Conservation (phyloP, 139 green algal genomes). For the Monoraphidium neglectum region DNA sequence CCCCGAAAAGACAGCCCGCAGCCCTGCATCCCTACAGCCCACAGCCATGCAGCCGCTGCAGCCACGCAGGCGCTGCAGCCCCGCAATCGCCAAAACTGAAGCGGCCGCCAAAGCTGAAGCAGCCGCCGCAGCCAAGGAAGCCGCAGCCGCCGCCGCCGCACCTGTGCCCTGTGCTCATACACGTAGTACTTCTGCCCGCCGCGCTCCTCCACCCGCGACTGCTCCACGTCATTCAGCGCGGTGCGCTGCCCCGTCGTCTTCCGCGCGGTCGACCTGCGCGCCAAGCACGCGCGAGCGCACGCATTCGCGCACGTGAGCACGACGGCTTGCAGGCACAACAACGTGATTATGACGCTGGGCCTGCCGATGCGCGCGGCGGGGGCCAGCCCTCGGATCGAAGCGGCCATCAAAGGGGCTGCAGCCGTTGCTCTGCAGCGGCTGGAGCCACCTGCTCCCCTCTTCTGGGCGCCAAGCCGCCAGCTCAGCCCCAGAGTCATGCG, state of each 20-base stretch:
- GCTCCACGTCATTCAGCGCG: slow-evolving; percentile 75
- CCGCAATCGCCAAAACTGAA: not conserved
- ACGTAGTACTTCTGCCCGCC: slow-evolving; percentile 63
- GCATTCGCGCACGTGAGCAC: not conserved
- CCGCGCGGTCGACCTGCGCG: slow-evolving; percentile 72
- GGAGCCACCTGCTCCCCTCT: too few species aligned
- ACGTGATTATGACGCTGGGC: too few species aligned
- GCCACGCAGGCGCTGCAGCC: not conserved
- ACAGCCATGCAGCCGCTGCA: not conserved
- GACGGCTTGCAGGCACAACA: not conserved
- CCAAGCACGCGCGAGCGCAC: slow-evolving; percentile 4
- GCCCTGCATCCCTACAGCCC: too few species aligned
- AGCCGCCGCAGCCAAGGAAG: not conserved
- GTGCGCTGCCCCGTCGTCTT: slow-evolving; percentile 77
- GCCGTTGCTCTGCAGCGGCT: too few species aligned
- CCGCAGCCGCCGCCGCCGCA: not conserved
- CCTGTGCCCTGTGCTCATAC: slow-evolving; percentile 84
- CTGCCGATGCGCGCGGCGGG: too few species aligned
- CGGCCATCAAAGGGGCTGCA: too few species aligned
- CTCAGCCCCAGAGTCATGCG: too few species aligned
- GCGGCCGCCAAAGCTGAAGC: not conserved
- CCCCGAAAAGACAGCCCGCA: not conserved
- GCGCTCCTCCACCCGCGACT: slow-evolving; percentile 36
- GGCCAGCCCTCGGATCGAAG: too few species aligned
- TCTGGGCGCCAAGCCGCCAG: too few species aligned